phyloP scores from a whole-genome alignment of 257 asterid genomes.

The Marsdenia floribunda region DNA sequence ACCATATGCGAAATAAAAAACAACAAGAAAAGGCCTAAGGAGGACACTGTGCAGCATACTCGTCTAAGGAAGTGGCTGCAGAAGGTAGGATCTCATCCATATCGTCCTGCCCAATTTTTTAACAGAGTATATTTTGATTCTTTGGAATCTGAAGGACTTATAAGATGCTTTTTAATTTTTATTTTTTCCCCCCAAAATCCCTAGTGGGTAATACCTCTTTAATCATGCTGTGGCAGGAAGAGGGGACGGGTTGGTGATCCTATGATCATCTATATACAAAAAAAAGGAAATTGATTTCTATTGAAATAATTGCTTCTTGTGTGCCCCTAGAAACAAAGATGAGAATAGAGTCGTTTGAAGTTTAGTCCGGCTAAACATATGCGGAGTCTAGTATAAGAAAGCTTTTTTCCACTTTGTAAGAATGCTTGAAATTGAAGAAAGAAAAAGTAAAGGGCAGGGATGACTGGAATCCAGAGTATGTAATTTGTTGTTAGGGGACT shows the following conservation, averaged over 20 bases:
- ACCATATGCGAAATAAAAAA: constrained; percentile 87
- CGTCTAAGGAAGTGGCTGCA: constrained; percentile 87
- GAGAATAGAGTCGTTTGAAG: background rate
- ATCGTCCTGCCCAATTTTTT: background rate
- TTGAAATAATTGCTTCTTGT: no score
- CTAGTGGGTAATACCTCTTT: background rate
- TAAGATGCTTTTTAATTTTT: background rate
- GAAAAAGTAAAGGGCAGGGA: no score
- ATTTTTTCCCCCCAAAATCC: background rate
- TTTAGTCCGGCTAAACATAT: background rate
- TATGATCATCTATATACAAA: background rate
- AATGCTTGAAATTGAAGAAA: no score
- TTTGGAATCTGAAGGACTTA: background rate
- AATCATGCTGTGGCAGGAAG: no score
- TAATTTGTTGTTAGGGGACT: no score
- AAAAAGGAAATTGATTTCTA: background rate
- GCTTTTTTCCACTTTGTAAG: no score
- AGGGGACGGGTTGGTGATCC: background rate
- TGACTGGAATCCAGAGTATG: no score
- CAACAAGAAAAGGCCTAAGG: constrained; percentile 69
- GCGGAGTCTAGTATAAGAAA: no score
- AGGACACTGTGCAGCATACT: constrained; percentile 65
- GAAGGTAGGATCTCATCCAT: constrained; percentile 38
- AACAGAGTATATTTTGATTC: background rate
- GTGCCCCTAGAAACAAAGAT: no score